These are phyloP conservation scores for Gynandropsis gynandra DNA, from an alignment of 345 rosid genomes.

Conservation along the genomic window DNA sequence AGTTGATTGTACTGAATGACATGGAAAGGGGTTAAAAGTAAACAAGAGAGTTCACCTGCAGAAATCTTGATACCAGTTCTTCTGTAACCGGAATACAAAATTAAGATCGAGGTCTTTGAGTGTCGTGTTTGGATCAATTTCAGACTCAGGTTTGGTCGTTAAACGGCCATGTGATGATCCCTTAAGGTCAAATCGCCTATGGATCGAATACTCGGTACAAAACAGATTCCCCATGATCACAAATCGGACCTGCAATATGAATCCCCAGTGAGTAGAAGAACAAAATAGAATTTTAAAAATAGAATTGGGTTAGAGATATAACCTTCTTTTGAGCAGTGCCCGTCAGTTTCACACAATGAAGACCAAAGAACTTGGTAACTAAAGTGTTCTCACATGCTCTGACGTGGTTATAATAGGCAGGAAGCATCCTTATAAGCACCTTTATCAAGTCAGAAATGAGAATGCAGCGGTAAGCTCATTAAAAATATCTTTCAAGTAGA, in stretches of 20 bases:
- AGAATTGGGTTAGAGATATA: constrained; percentile 3
- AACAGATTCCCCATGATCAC: constrained; percentile 92
- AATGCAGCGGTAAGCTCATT: not conserved
- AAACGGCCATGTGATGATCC: constrained; percentile 91
- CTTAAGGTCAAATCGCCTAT: constrained; percentile 84
- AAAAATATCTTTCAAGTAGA: not conserved
- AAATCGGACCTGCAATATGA: constrained; percentile 57
- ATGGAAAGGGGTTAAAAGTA: constrained; percentile 2
- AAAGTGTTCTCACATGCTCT: constrained; percentile 78
- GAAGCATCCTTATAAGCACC: constrained; percentile 94
- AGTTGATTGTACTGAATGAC: not conserved
- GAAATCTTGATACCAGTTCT: constrained; percentile 80
- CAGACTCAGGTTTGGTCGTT: constrained; percentile 74
- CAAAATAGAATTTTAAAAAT: not conserved
- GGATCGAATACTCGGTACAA: constrained; percentile 66
- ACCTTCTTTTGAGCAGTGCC: constrained; percentile 88
- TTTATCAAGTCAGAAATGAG: constrained; percentile 16
- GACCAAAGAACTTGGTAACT: constrained; percentile 70
- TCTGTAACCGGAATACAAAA: constrained; percentile 72
- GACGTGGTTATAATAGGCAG: constrained; percentile 80
- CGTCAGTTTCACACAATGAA: constrained; percentile 80
- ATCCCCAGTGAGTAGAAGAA: too few relatives aligned
- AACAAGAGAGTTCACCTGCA: constrained; percentile 49
- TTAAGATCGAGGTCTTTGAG: constrained; percentile 88
- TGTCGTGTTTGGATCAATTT: constrained; percentile 69